Evolutionary conservation across 352 stramenopile species (phyloP).

Genomic region (Pythium monospermum): DNA sequence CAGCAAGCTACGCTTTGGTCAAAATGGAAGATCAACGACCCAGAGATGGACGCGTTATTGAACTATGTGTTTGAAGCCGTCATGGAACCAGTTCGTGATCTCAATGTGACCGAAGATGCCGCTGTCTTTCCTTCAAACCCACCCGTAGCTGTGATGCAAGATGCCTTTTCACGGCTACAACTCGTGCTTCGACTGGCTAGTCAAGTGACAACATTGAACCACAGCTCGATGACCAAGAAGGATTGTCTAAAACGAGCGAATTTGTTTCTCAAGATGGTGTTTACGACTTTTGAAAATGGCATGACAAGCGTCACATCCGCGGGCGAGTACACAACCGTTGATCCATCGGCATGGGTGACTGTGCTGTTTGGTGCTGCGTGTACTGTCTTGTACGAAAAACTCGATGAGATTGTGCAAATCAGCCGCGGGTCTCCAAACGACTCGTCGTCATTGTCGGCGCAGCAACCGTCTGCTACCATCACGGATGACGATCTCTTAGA

Average conservation of each 20-base stretch:
- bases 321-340: constrained; percentile 4
- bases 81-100: constrained; percentile 41
- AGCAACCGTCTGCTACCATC: constrained; percentile 9
- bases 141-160: constrained; percentile 61
- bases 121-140: constrained; percentile 36
- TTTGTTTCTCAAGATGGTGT: constrained; percentile 53
- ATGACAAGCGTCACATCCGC: constrained; percentile 14
- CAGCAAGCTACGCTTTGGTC: constrained; percentile 63
- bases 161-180: constrained; percentile 69
- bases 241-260: constrained; percentile 47
- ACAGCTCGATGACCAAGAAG: constrained; percentile 36
- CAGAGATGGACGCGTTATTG: constrained; percentile 53
- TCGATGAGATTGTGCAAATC: constrained; percentile 74
- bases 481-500: constrained; percentile 56
- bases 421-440: constrained; percentile 35
- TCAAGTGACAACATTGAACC: constrained; percentile 66
- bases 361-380: constrained; percentile 68
- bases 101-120: background rate
- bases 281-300: constrained; percentile 60
- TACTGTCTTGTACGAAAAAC: constrained; percentile 74
- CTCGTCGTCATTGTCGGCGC: background rate
- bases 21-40: constrained; percentile 66
- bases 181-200: constrained; percentile 51
- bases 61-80: constrained; percentile 51
- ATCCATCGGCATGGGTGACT: constrained; percentile 53